Base-by-base conservation (phyloP, 129 eudicot species). In the Centaurea solstitialis region DNA sequence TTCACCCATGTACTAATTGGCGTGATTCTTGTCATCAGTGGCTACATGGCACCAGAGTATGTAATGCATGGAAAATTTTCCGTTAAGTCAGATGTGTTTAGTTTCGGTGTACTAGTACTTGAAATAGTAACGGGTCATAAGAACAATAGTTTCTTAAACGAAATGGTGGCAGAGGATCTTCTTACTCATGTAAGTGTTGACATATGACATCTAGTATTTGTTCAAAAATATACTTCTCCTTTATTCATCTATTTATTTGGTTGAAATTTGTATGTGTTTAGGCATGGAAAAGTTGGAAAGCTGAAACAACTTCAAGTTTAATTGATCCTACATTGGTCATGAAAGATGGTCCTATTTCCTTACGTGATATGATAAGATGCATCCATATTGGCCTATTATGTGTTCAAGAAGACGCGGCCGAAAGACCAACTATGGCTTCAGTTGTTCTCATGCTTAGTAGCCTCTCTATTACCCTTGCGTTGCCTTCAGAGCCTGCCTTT, bases 1-100 rank as follows among this genome's bases (percentile, higher is more conserved):
- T n/a, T n/a, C n/a, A n/a, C n/a, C n/a, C n/a, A n/a, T n/a, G 39
- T 43, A 28, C 45, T 43, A 67, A 35, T 26, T n/a, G 37, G 76
- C 2, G 30, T 35, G 53, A 38, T 53, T 68, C 28, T 35, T 75
- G 72, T 37, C 13, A 39, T 65, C 33, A 87, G 93, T 41, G 93
- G 93, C 28, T 84, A 89, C 61, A 89, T 89, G 90, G 82, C 93
- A 43, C 90, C 93, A 0, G 93, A 89, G 75, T 89, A 87, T 40
- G 83, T 76, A 17, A 3, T 84, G 66, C 77, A 79, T 40, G 93
- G 93, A 4, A 85, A 79, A 35, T 85, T 84, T 75, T 89, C 91
- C 0, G 83, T 80, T n/a, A 87, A 89, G 12, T 81, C 86, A 2
- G 93, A 87, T 37, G 87, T 87, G 28, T 89, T 76, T 6, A 87